A percentile compares a stretch with the other conserved stretches of the same genome.
phyloP scores from a whole-genome alignment of 2,329 filamentous ascomycete genomes.

The Talaromyces albobiverticillius region DNA sequence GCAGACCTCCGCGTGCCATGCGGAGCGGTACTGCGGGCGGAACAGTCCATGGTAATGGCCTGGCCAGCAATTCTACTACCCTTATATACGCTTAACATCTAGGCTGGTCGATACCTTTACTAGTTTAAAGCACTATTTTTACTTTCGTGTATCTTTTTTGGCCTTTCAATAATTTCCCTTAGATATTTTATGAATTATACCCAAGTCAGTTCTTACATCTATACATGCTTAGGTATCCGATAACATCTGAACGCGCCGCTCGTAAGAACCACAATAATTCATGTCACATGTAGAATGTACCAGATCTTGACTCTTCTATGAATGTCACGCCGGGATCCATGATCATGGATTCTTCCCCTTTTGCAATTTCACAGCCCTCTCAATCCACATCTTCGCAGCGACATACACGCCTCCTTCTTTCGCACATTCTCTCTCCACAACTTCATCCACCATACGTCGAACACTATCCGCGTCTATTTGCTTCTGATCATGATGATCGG shows the following conservation, averaged over 20 bases:
- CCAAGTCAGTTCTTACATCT: background rate
- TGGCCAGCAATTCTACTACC: background rate
- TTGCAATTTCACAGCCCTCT: conserved; percentile 47
- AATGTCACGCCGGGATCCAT: no score
- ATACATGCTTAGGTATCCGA: background rate
- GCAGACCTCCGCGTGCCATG: conserved; percentile 8
- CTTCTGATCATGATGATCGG: conserved; percentile 35
- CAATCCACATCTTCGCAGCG: conserved; percentile 51
- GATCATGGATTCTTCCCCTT: conserved; percentile 11
- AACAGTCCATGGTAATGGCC: background rate
- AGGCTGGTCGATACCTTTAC: background rate
- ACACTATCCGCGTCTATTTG: conserved; percentile 52
- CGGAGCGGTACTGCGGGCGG: background rate
- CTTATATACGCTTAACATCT: background rate
- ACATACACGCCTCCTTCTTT: conserved; percentile 43
- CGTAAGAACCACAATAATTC: no score
- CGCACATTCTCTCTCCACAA: conserved; percentile 57
- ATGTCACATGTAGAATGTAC: no score
- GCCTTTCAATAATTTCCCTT: background rate
- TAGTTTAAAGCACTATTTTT: background rate
- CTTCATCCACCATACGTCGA: conserved; percentile 57
- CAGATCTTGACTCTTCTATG: background rate
- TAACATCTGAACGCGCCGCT: background rate
- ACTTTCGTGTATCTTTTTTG: background rate
- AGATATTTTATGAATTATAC: background rate